Evolutionary conservation across 2,329 filamentous ascomycete species (phyloP), one percentile per base, ranked within the genome.

Genomic region (Aspergillus luchuensis): DNA sequence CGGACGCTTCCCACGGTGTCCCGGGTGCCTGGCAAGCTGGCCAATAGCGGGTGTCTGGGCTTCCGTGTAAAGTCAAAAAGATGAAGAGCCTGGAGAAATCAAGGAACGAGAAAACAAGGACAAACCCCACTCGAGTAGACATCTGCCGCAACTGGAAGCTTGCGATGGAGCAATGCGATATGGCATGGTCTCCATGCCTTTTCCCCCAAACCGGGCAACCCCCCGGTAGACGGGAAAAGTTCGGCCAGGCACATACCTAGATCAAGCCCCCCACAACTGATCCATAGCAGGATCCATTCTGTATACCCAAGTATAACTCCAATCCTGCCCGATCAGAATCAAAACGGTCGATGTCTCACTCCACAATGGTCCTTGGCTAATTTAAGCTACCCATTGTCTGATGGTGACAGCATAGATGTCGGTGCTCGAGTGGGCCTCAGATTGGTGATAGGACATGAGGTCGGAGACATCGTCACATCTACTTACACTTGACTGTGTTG

Each of bases 261-360:
- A 50, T 28, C 47, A 28, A 19, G 23, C 47, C 33, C 47, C 10
- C 23, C 47, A 50, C 47, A 17, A 19, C 2, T 30, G 15, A 33
- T 33, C 4, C 47, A n/a, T 30, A n/a, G 45, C 21, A 17, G 23
- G 47, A 45, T 8, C 47, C 25, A 15, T 45, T 11, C 28, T 50
- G 47, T 30, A 33, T 50, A 50, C 47, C 47, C 47, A 50, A 50
- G 47, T 50, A 50, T 30, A 50, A 30, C 23, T 30, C 25, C 33
- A 28, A 30, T 45, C 47, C 47, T 50, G 47, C 47, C 47, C 47
- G 25, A 50, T 50, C 47, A 50, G 15, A 28, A 17, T 17, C 3
- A 25, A 30, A 30, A 50, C 25, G 47, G 19, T 13, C 41, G 3
- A 33, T 50, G 47, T 50, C 25, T 50, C 47, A 50, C 15, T 50